These are phyloP conservation scores for Carnegiea gigantea DNA, from an alignment of 179 eudicot species.

Conservation along the genomic window DNA sequence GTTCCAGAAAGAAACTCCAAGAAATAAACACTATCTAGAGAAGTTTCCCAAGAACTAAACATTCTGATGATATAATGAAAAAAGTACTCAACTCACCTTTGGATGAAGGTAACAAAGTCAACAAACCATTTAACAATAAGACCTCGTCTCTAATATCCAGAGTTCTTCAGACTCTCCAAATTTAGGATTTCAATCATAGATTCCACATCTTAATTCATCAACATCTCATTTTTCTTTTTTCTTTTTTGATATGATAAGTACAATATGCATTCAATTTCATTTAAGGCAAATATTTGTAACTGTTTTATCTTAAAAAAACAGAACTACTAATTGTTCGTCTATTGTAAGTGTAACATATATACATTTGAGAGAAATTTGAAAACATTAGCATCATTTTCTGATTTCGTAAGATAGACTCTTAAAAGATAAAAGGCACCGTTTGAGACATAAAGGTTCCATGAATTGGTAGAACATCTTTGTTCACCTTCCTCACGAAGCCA, in stretches of 20 bases:
- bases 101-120: not conserved
- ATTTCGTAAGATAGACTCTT: not conserved
- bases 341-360: too few species aligned
- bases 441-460: too few species aligned
- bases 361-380: not conserved
- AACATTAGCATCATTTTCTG: not conserved
- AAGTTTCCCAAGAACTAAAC: not conserved
- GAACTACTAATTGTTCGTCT: not conserved
- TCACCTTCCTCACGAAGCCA: too few species aligned
- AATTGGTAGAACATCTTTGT: too few species aligned
- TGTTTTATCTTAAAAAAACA: too few species aligned
- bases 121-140: not conserved
- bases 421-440: too few species aligned
- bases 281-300: not conserved
- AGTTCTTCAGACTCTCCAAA: too few species aligned
- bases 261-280: not conserved
- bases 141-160: not conserved
- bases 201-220: constrained; percentile 2
- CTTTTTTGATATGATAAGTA: too few species aligned
- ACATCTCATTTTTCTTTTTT: too few species aligned
- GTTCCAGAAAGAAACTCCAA: not conserved
- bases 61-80: not conserved
- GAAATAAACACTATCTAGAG: not conserved
- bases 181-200: not conserved
- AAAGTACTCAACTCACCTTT: not conserved